These are phyloP conservation scores for Shiraia sp. DNA, from an alignment of 2,329 filamentous ascomycete species.

Conservation along the genomic window DNA sequence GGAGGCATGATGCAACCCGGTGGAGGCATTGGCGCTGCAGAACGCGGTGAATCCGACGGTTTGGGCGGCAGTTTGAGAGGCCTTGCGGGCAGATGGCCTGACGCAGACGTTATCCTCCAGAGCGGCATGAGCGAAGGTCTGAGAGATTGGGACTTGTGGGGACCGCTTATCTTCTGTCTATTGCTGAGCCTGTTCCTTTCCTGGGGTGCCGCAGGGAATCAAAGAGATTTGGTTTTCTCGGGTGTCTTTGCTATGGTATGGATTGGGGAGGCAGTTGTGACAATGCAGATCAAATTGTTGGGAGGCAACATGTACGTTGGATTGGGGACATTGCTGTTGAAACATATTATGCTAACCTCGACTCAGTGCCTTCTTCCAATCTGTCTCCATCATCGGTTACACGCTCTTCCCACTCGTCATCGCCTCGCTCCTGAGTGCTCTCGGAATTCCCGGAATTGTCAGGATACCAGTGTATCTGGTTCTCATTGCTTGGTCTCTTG, in stretches of 20 bases:
- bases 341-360: conserved; percentile 31
- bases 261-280: conserved; percentile 95
- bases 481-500: conserved; percentile 88
- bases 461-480: conserved; percentile 90
- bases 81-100: conserved; percentile 67
- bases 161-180: conserved; percentile 91
- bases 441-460: conserved; percentile 77
- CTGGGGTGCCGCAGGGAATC: conserved; percentile 74
- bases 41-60: conserved; percentile 56
- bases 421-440: conserved; percentile 82
- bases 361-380: conserved; percentile 91
- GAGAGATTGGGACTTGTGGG: conserved; percentile 98
- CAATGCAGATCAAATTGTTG: conserved; percentile 94
- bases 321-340: neutral
- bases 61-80: conserved; percentile 54
- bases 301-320: conserved; percentile 90
- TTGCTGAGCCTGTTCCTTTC: conserved; percentile 86
- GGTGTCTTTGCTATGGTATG: conserved; percentile 96
- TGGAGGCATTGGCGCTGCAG: conserved; percentile 61
- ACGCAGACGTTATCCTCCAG: conserved; percentile 68
- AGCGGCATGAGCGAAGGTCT: conserved; percentile 84
- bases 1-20: conserved; percentile 64
- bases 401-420: conserved; percentile 96
- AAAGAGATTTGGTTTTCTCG: conserved; percentile 88
- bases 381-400: conserved; percentile 96